Conservation (phyloP, 1,139 yeast genomes). For the Kodamaea suecica region DNA sequence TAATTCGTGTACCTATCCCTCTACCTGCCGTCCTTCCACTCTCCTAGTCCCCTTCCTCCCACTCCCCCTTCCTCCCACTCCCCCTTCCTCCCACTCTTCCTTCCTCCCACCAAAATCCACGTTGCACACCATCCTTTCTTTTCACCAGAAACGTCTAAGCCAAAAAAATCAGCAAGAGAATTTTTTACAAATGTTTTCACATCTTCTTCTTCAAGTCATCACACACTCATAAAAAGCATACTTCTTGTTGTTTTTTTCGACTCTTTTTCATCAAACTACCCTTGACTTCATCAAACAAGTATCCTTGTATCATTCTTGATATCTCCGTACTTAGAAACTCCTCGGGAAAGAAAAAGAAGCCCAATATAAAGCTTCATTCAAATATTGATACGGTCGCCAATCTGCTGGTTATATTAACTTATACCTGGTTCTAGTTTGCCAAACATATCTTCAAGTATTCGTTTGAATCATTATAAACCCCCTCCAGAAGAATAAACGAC, state of each 20-base stretch:
- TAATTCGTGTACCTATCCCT: no score
- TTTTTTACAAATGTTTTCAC: conserved; percentile 3
- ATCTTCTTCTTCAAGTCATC: conserved; percentile 11
- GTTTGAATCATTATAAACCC: no score
- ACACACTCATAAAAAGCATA: conserved; percentile 8
- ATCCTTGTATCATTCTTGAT: no score
- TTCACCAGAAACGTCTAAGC: conserved; percentile 1
- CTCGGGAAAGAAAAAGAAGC: conserved; percentile 1
- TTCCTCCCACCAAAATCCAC: no score
- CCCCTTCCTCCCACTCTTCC: no score
- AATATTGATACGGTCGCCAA: background rate
- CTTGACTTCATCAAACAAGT: conserved; percentile 6
- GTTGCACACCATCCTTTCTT: no score
- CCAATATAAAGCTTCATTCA: background rate
- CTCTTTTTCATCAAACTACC: conserved; percentile 7
- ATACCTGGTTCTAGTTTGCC: conserved; percentile 9
- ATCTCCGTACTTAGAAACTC: background rate
- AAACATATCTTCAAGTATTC: no score
- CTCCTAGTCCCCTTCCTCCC: no score
- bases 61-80: no score
- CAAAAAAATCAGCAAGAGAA: conserved; percentile 5
- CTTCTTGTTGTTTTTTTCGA: conserved; percentile 8
- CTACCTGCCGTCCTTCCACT: no score
- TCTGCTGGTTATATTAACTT: conserved; percentile 14
- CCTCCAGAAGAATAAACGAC: no score